phyloP scores from a whole-genome alignment of 768 basidiomycete species.

The Tephrocybe sp. region DNA sequence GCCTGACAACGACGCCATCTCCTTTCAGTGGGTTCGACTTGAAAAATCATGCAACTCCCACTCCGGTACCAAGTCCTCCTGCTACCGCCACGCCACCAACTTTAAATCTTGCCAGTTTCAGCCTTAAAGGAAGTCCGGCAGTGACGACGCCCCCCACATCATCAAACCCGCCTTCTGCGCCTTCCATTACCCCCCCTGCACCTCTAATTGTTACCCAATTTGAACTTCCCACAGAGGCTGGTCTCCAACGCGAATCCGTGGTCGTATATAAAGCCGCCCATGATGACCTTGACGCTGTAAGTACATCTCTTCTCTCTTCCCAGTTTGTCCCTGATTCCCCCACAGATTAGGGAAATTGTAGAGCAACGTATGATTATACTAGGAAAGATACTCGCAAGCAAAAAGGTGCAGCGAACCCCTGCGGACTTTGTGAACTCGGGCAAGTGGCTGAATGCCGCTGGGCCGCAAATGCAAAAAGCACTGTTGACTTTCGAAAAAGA shows the following conservation, averaged over 20 bases:
- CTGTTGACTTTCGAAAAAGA: constrained; percentile 53
- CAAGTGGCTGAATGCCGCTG: constrained; percentile 60
- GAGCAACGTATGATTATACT: constrained; percentile 32
- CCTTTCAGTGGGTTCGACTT: too few species aligned
- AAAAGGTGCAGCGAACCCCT: constrained; percentile 37
- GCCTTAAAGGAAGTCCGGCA: constrained; percentile 7
- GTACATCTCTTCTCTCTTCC: constrained; percentile 23
- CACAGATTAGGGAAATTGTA: constrained; percentile 46
- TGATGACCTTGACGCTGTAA: constrained; percentile 60
- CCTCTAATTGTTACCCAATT: constrained; percentile 2
- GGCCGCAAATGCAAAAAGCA: too few species aligned
- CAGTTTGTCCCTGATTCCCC: constrained; percentile 1
- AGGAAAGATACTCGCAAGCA: too few species aligned
- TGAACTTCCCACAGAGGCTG: constrained; percentile 45
- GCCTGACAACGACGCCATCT: not conserved
- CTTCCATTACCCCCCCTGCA: not conserved
- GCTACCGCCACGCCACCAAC: constrained; percentile 13
- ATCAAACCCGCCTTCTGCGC: too few species aligned
- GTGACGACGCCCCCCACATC: too few species aligned
- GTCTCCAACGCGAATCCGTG: constrained; percentile 68
- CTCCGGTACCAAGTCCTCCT: constrained; percentile 8
- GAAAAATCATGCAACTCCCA: too few species aligned
- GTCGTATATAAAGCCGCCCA: constrained; percentile 45
- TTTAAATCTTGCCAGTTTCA: constrained; percentile 17
- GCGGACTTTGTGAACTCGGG: constrained; percentile 44